phyloP scores from a whole-genome alignment of 441 rosid species.

The Syzygium malaccense region DNA sequence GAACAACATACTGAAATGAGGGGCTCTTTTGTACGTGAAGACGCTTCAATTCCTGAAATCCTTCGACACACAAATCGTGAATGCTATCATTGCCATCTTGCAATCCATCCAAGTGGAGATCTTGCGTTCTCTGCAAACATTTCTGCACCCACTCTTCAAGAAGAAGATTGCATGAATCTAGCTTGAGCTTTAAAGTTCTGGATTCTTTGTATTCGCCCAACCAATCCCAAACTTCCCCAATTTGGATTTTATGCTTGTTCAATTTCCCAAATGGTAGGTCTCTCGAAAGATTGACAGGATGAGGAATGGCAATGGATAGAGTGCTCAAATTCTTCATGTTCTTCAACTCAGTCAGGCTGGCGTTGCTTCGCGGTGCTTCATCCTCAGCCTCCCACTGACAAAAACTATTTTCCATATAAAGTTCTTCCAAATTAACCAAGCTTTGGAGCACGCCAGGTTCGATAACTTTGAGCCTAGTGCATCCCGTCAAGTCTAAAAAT shows the following conservation, averaged over 20 bases:
- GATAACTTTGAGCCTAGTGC: neutral
- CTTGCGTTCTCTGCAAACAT: neutral
- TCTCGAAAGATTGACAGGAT: rapidly evolving
- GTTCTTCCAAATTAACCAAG: neutral
- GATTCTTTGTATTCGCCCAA: neutral
- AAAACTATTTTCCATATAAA: neutral
- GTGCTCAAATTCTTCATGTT: neutral
- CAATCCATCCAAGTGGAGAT: neutral
- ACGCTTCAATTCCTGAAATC: conserved; percentile 16
- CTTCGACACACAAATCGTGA: neutral
- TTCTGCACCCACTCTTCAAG: neutral
- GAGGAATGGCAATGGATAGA: neutral
- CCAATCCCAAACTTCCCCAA: neutral
- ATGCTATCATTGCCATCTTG: conserved; percentile 1
- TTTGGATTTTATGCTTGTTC: neutral
- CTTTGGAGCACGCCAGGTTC: neutral
- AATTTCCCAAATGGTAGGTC: neutral
- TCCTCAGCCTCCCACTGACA: neutral
- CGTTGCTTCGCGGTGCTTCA: neutral
- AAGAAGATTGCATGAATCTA: neutral
- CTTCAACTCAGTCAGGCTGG: neutral
- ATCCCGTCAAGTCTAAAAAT: no score
- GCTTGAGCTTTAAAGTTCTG: conserved; percentile 3
- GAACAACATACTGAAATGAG: neutral
- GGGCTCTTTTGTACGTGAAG: neutral